phyloP scores from a whole-genome alignment of 2,329 filamentous ascomycete genomes.

The Calonectria naviculata region DNA sequence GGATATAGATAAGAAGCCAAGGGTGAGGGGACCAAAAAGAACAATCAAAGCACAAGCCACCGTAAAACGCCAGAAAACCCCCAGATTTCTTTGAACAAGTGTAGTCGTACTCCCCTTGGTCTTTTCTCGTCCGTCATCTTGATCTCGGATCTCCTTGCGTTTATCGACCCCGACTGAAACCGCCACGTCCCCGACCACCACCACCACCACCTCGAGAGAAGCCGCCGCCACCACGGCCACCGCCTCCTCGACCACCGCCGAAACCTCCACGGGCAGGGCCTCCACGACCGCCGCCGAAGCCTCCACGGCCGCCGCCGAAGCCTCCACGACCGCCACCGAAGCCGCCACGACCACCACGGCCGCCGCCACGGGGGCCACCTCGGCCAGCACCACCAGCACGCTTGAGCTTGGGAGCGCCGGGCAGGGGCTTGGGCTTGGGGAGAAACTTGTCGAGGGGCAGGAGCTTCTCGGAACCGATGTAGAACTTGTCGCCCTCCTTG shows the following conservation, averaged over 20 bases:
- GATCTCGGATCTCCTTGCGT: constrained; percentile 7
- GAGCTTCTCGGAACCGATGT: constrained; percentile 93
- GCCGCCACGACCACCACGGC: constrained; percentile 48
- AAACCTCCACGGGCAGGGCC: constrained; percentile 44
- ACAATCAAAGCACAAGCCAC: constrained; percentile 27
- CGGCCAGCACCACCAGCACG: constrained; percentile 65
- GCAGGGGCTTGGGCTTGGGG: constrained; percentile 85
- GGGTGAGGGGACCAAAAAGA: constrained; percentile 22
- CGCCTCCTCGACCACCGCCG: constrained; percentile 38
- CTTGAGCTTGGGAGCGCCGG: constrained; percentile 71
- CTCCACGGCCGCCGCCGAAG: constrained; percentile 46
- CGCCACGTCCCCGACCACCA: constrained; percentile 38
- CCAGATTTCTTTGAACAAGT: constrained; percentile 29
- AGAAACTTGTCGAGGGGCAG: constrained; percentile 96
- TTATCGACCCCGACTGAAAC: constrained; percentile 32
- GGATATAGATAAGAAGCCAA: constrained; percentile 19
- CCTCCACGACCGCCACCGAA: constrained; percentile 47
- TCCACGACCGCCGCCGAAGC: constrained; percentile 43
- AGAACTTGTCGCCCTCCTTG: constrained; percentile 98
- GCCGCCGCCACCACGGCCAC: constrained; percentile 38
- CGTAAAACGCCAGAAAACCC: constrained; percentile 32
- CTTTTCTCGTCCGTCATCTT: constrained; percentile 13
- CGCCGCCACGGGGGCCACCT: constrained; percentile 50
- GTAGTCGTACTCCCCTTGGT: constrained; percentile 23
- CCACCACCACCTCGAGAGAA: constrained; percentile 46